phyloP scores from a whole-genome alignment of 2,329 filamentous ascomycete genomes.

The Stylonectria norvegica region DNA sequence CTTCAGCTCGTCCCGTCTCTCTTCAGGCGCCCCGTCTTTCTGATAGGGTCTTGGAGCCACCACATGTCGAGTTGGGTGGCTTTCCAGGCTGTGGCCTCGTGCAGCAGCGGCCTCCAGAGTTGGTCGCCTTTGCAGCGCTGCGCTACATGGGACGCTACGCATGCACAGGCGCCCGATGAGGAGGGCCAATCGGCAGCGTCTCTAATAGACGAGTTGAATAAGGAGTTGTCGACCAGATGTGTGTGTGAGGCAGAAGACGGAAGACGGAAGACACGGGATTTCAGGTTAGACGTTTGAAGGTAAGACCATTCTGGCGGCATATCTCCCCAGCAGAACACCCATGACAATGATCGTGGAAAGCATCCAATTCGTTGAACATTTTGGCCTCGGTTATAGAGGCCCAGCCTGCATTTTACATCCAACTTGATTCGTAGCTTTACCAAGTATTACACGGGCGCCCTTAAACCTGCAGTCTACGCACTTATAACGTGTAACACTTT shows the following conservation, averaged over 20 bases:
- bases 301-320: constrained; percentile 21
- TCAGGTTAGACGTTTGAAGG: constrained; percentile 8
- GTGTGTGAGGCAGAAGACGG: not conserved
- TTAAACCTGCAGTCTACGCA: not conserved
- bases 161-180: constrained; percentile 27
- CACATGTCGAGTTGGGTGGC: constrained; percentile 22
- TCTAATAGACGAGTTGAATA: constrained; percentile 6
- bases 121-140: constrained; percentile 2
- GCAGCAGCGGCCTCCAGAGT: constrained; percentile 1
- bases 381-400: no score
- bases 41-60: constrained; percentile 25
- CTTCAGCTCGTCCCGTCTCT: no score
- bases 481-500: not conserved
- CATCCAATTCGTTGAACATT: no score
- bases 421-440: no score
- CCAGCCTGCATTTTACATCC: not conserved
- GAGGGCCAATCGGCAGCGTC: constrained; percentile 20
- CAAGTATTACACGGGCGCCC: no score
- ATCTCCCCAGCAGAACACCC: constrained; percentile 10
- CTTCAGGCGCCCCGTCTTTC: not conserved
- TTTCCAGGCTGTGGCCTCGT: constrained; percentile 2
- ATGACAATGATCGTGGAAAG: not conserved
- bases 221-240: not conserved
- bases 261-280: constrained; percentile 2
- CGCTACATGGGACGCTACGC: not conserved